phyloP scores from a whole-genome alignment of 2,329 filamentous ascomycete genomes.

The Lachnellula arida region DNA sequence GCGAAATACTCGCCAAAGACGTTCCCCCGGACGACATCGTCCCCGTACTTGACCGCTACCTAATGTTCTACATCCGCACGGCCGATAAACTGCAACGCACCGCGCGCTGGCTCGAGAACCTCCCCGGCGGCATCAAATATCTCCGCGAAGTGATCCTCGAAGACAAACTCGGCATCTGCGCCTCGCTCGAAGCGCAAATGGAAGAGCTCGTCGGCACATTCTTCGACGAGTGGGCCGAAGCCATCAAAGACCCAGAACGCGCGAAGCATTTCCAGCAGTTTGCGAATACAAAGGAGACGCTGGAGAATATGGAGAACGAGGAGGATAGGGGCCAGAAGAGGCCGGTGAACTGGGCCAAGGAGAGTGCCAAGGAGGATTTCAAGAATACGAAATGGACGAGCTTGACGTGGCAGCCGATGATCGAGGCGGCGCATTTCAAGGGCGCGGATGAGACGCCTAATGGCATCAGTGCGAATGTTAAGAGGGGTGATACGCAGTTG shows the following conservation, averaged over 20 bases:
- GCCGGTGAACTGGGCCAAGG: conserved; percentile 73
- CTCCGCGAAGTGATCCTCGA: conserved; percentile 77
- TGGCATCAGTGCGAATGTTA: conserved; percentile 71
- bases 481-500: conserved; percentile 83
- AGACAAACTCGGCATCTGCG: conserved; percentile 81
- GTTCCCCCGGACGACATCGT: conserved; percentile 78
- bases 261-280: conserved; percentile 75
- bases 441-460: conserved; percentile 59
- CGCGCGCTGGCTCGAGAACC: conserved; percentile 78
- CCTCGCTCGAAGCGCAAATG: conserved; percentile 84
- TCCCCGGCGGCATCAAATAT: conserved; percentile 81
- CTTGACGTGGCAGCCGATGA: conserved; percentile 74
- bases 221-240: conserved; percentile 91
- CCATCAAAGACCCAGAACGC: conserved; percentile 63
- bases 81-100: conserved; percentile 87
- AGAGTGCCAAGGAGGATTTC: conserved; percentile 67
- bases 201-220: conserved; percentile 74
- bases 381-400: conserved; percentile 60
- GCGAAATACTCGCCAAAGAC: conserved; percentile 80
- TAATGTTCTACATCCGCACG: conserved; percentile 91
- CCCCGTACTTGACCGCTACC: conserved; percentile 79
- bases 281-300: conserved; percentile 70
- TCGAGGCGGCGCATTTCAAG: conserved; percentile 65
- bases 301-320: conserved; percentile 65
- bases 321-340: conserved; percentile 67